phyloP scores from a whole-genome alignment of 2,329 filamentous ascomycete genomes.

The Zopfia rhizophila region DNA sequence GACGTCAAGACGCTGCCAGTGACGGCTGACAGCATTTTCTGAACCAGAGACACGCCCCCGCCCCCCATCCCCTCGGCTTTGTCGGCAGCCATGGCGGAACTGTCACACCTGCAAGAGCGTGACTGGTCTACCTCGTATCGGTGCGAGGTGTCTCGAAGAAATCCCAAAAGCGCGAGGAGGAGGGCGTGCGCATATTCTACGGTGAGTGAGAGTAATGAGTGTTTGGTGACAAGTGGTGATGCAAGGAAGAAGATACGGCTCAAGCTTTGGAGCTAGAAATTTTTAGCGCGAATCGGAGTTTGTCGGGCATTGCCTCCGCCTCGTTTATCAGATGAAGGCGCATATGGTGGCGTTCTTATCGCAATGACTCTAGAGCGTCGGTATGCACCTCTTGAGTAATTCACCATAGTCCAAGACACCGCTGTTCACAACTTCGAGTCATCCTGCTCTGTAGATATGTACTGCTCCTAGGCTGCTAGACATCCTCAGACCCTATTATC shows the following conservation, averaged over 20 bases:
- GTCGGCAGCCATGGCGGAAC: conserved; percentile 39
- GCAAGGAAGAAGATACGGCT: conserved; percentile 10
- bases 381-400: conserved; percentile 13
- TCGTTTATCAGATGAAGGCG: conserved; percentile 21
- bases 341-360: conserved; percentile 8
- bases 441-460: conserved; percentile 30
- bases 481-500: conserved; percentile 14
- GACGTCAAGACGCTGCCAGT: conserved; percentile 91
- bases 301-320: conserved; percentile 2
- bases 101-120: conserved; percentile 1
- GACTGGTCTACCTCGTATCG: conserved; percentile 47
- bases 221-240: conserved; percentile 16
- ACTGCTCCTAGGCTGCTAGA: conserved; percentile 35
- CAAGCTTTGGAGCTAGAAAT: conserved; percentile 6
- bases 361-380: conserved; percentile 8
- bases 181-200: conserved; percentile 40
- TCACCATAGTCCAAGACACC: conserved; percentile 10
- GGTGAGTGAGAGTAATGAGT: background rate
- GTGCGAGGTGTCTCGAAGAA: conserved; percentile 34
- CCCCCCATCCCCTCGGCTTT: conserved; percentile 52
- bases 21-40: conserved; percentile 96
- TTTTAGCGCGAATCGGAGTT: conserved; percentile 12
- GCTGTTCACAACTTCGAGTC: conserved; percentile 15
- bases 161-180: conserved; percentile 34
- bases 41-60: conserved; percentile 78